Conservation (phyloP, 2,329 filamentous ascomycete species). For the Rutstroemia sp. region DNA sequence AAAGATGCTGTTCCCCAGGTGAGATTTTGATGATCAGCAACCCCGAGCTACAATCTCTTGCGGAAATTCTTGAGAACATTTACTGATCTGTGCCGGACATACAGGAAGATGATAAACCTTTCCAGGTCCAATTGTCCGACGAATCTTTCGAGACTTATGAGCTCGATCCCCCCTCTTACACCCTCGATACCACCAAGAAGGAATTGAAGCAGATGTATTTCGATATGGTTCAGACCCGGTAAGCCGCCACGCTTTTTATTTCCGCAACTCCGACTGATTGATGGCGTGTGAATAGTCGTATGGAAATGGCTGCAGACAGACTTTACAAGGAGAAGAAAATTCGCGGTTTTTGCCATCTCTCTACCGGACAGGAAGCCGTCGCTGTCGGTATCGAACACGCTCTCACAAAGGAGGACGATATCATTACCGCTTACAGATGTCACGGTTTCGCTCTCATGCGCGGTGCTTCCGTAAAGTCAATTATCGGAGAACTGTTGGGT, state of each 20-base stretch:
- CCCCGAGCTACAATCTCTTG: no score
- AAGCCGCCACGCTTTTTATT: slow-evolving; percentile 34
- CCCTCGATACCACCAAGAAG: slow-evolving; percentile 89
- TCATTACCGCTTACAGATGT: slow-evolving; percentile 98
- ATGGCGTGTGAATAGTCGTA: slow-evolving; percentile 55
- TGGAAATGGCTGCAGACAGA: slow-evolving; percentile 99
- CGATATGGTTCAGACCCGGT: slow-evolving; percentile 94
- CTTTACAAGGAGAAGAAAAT: slow-evolving; percentile 99
- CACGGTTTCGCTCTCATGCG: slow-evolving; percentile 98
- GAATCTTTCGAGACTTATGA: slow-evolving; percentile 99
- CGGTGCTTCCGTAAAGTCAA: slow-evolving; percentile 79
- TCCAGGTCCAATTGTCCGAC: slow-evolving; percentile 86
- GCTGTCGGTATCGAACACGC: slow-evolving; percentile 95
- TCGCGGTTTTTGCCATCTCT: slow-evolving; percentile 98
- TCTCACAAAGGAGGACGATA: slow-evolving; percentile 81
- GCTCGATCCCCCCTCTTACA: slow-evolving; percentile 92
- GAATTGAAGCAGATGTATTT: slow-evolving; percentile 99
- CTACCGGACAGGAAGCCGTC: slow-evolving; percentile 95
- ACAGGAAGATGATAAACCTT: slow-evolving; percentile 88
- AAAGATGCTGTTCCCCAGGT: slow-evolving; percentile 64
- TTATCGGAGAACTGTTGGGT: slow-evolving; percentile 93
- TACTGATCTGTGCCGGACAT: background rate
- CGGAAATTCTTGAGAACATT: background rate
- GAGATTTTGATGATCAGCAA: slow-evolving; percentile 17
- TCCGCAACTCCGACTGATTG: slow-evolving; percentile 9